These are phyloP conservation scores for Lactifluus subvellereus DNA, from an alignment of 768 basidiomycete species.

Conservation along the genomic window DNA sequence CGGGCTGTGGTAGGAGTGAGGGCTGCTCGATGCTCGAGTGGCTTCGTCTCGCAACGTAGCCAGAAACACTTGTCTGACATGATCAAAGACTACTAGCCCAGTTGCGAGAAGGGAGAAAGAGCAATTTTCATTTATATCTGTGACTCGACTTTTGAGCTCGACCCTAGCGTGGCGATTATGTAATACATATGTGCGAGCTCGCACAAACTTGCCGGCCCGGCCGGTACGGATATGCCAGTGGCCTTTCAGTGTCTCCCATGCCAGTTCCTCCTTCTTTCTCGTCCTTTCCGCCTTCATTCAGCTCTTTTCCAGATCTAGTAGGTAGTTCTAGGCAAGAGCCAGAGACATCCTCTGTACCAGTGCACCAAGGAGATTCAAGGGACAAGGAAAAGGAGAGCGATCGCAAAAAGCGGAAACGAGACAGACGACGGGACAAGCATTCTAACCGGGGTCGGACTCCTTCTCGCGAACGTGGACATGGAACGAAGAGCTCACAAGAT, in stretches of 20 bases:
- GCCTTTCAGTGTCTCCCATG: slow-evolving; percentile 13
- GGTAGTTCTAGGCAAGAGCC: slow-evolving; percentile 35
- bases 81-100: background rate
- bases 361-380: slow-evolving; percentile 22
- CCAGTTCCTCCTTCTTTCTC: slow-evolving; percentile 56
- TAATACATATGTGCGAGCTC: background rate
- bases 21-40: slow-evolving; percentile 88
- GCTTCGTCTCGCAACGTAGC: slow-evolving; percentile 97
- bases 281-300: slow-evolving; percentile 59
- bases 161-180: background rate
- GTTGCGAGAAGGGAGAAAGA: background rate
- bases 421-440: slow-evolving; percentile 6
- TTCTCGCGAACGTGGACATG: slow-evolving; percentile 28
- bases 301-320: slow-evolving; percentile 63
- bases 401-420: slow-evolving; percentile 28
- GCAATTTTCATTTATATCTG: background rate
- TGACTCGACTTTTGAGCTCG: background rate
- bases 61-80: slow-evolving; percentile 63
- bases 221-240: background rate
- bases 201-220: background rate
- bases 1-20: slow-evolving; percentile 90
- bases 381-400: slow-evolving; percentile 29
- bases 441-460: slow-evolving; percentile 7
- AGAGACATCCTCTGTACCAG: slow-evolving; percentile 22
- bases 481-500: slow-evolving; percentile 1